Evolutionary conservation across 257 asterid genomes (phyloP).

Genomic region (Lithospermum erythrorhizon): DNA sequence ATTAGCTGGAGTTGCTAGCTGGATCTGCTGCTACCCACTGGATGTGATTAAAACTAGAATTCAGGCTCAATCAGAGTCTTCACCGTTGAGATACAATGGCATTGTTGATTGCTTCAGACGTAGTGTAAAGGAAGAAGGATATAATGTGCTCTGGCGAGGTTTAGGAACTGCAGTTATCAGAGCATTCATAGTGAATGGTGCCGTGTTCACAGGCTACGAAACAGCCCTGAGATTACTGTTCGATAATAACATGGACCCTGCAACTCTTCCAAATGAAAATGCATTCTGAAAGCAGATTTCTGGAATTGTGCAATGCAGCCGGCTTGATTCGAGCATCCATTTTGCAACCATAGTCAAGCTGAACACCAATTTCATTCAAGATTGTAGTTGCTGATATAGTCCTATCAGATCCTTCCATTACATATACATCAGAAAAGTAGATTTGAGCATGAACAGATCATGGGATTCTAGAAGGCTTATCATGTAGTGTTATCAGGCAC

Average conservation of each 20-base stretch:
- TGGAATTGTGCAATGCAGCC: neutral
- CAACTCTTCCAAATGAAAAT: slow-evolving; percentile 20
- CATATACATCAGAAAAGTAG: too few species aligned
- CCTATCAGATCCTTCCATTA: too few species aligned
- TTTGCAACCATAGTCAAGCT: neutral
- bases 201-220: slow-evolving; percentile 68
- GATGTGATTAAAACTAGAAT: slow-evolving; percentile 70
- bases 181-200: slow-evolving; percentile 72
- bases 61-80: slow-evolving; percentile 36
- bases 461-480: too few species aligned
- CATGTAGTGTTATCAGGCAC: too few species aligned
- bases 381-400: too few species aligned
- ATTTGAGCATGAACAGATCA: too few species aligned
- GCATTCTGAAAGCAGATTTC: slow-evolving; percentile 2
- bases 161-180: slow-evolving; percentile 56
- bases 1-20: slow-evolving; percentile 65
- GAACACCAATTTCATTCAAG: neutral
- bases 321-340: neutral
- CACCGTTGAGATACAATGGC: slow-evolving; percentile 26
- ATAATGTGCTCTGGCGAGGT: slow-evolving; percentile 57
- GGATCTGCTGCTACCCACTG: slow-evolving; percentile 65
- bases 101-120: slow-evolving; percentile 42
- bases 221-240: slow-evolving; percentile 43
- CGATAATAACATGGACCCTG: slow-evolving; percentile 11
- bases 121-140: slow-evolving; percentile 47